These are phyloP conservation scores for Lachnellula suecica DNA, from an alignment of 2,329 filamentous ascomycete species.

Conservation along the genomic window DNA sequence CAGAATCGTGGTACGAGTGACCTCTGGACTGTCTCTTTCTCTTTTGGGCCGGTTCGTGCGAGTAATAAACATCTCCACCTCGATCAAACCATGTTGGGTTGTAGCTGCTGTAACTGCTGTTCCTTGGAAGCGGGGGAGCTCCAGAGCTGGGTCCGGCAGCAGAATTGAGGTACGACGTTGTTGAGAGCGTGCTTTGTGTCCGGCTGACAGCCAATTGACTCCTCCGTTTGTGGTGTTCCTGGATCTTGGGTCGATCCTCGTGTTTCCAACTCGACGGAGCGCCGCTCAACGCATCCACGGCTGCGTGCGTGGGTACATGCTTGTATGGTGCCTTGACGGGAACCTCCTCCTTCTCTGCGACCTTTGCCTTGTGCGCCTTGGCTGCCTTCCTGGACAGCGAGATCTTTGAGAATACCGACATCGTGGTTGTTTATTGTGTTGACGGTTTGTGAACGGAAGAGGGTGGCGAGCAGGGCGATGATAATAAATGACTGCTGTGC, in stretches of 20 bases:
- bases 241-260: slow-evolving; percentile 34
- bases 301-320: slow-evolving; percentile 62
- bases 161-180: slow-evolving; percentile 17
- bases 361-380: slow-evolving; percentile 52
- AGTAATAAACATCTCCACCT: slow-evolving; percentile 18
- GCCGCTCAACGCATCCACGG: slow-evolving; percentile 54
- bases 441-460: background rate
- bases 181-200: slow-evolving; percentile 24
- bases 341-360: slow-evolving; percentile 45
- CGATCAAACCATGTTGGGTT: slow-evolving; percentile 30
- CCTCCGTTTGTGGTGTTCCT: slow-evolving; percentile 29
- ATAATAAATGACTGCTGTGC: too few relatives aligned
- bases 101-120: slow-evolving; percentile 25
- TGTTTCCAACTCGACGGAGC: slow-evolving; percentile 52
- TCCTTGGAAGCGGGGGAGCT: slow-evolving; percentile 19
- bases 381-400: slow-evolving; percentile 52
- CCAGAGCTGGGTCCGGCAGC: slow-evolving; percentile 13
- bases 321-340: slow-evolving; percentile 47
- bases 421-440: slow-evolving; percentile 34
- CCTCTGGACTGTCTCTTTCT: slow-evolving; percentile 16
- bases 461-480: too few relatives aligned
- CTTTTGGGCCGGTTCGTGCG: slow-evolving; percentile 9
- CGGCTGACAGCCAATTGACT: slow-evolving; percentile 28
- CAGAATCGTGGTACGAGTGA: slow-evolving; percentile 29
- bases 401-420: slow-evolving; percentile 59